Conservation (phyloP, 176 grass and related monocot genomes). For the Chrysopogon serrulatus region DNA sequence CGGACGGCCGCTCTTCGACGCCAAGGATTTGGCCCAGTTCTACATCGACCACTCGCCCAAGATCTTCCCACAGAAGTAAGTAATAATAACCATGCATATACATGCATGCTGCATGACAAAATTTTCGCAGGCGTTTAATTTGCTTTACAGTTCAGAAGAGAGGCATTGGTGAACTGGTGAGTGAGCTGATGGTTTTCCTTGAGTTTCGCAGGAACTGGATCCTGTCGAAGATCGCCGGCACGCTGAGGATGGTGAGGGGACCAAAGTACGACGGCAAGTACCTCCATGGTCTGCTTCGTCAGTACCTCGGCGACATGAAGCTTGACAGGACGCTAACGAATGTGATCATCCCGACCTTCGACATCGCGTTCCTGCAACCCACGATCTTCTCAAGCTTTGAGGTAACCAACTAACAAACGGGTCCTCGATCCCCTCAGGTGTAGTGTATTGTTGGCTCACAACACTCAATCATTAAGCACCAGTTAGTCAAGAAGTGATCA, state of each 20-base stretch:
- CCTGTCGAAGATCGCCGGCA: background rate
- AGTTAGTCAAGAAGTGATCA: background rate
- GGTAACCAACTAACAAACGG: constrained; percentile 16
- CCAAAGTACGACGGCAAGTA: constrained; percentile 66
- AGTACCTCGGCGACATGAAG: constrained; percentile 38
- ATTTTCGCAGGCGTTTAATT: background rate
- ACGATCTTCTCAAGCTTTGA: constrained; percentile 73
- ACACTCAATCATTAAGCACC: too few species aligned
- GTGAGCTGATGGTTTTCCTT: background rate
- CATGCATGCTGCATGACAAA: background rate
- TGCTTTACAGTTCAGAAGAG: background rate
- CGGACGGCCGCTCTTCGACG: constrained; percentile 41
- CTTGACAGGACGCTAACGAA: constrained; percentile 43
- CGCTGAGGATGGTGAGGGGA: constrained; percentile 29
- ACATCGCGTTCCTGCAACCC: constrained; percentile 49
- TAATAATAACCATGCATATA: background rate
- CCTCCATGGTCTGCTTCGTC: constrained; percentile 41
- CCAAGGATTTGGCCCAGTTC: constrained; percentile 49
- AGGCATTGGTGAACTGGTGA: background rate
- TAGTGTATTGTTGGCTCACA: too few species aligned
- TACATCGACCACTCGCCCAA: constrained; percentile 54
- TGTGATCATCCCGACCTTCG: constrained; percentile 66
- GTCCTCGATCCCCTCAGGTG: too few species aligned
- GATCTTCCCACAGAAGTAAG: constrained; percentile 74
- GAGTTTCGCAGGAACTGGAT: constrained; percentile 25